A percentile compares a stretch with the other conserved stretches of the same genome.
phyloP scores from a whole-genome alignment of 139 green algal species.

The Chlorella sorokiniana region DNA sequence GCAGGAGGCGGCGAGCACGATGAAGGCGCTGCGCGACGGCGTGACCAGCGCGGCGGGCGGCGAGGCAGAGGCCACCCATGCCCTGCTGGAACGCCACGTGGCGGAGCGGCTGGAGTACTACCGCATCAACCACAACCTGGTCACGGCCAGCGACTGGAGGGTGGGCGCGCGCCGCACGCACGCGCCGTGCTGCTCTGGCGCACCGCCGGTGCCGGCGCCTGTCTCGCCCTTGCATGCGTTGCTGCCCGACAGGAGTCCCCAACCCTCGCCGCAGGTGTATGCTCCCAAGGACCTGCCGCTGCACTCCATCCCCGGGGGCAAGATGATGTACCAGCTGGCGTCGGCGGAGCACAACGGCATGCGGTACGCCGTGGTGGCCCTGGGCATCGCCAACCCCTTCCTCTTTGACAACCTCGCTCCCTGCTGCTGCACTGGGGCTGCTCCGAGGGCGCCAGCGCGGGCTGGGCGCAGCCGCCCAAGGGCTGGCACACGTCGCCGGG shows the following conservation, averaged over 20 bases:
- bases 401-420: slow-evolving; percentile 25
- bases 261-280: neutral
- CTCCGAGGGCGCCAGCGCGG: neutral
- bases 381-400: slow-evolving; percentile 9
- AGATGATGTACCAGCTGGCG: slow-evolving; percentile 15
- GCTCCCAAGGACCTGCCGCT: neutral
- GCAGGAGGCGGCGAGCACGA: neutral
- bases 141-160: neutral
- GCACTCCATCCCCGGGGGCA: slow-evolving; percentile 17
- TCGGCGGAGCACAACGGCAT: slow-evolving; percentile 4
- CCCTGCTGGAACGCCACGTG: slow-evolving; percentile 18
- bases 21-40: neutral
- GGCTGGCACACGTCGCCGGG: slow-evolving; percentile 40
- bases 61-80: slow-evolving; percentile 12
- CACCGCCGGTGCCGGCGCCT: neutral
- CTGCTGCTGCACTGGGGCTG: slow-evolving; percentile 48
- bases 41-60: slow-evolving; percentile 4
- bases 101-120: slow-evolving; percentile 7
- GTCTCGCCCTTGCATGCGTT: neutral
- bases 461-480: slow-evolving; percentile 30
- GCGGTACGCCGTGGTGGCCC: neutral
- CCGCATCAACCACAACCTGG: neutral
- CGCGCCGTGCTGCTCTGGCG: neutral
- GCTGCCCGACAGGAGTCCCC: neutral
- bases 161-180: neutral